Conservation (phyloP, 2,329 filamentous ascomycete species). For the Aspergillus sp. region DNA sequence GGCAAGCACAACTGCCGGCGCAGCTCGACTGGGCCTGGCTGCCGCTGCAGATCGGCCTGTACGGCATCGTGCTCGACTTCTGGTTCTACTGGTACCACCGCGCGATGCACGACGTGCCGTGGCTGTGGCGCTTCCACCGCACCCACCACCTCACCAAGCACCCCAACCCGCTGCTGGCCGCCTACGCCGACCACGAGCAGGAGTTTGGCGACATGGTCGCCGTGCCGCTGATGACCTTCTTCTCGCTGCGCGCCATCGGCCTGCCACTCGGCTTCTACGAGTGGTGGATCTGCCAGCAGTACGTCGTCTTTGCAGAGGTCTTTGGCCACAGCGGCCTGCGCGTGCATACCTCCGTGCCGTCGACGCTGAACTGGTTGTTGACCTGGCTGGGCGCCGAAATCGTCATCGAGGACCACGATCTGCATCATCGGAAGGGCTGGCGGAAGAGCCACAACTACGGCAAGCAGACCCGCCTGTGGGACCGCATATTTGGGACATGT, state of each 20-base stretch:
- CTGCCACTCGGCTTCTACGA: slow-evolving; percentile 12
- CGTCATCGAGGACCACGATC: slow-evolving; percentile 10
- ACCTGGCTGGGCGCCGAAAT: slow-evolving; percentile 4
- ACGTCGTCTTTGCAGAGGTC: slow-evolving; percentile 9
- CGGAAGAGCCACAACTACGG: slow-evolving; percentile 12
- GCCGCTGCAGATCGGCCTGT: slow-evolving; percentile 6
- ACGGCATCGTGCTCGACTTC: slow-evolving; percentile 16
- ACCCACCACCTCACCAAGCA: slow-evolving; percentile 16
- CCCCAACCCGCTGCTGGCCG: slow-evolving; percentile 8
- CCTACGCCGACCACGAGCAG: slow-evolving; percentile 12
- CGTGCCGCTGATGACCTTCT: slow-evolving; percentile 7
- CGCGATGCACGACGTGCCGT: slow-evolving; percentile 7
- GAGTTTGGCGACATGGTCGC: slow-evolving; percentile 13
- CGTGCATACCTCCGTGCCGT: slow-evolving; percentile 4
- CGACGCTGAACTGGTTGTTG: slow-evolving; percentile 5
- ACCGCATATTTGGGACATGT: slow-evolving; percentile 9
- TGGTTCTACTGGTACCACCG: slow-evolving; percentile 17
- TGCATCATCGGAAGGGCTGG: slow-evolving; percentile 10
- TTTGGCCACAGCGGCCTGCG: slow-evolving; percentile 11
- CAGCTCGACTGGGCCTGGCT: slow-evolving; percentile 3
- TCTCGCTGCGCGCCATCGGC: slow-evolving; percentile 1
- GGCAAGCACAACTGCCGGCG: not conserved
- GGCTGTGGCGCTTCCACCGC: slow-evolving; percentile 13
- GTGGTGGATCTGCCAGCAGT: slow-evolving; percentile 13
- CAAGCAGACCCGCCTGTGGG: slow-evolving; percentile 12